Base-by-base conservation (phyloP, 208 protist genomes). In the Crithidia mellificae region DNA sequence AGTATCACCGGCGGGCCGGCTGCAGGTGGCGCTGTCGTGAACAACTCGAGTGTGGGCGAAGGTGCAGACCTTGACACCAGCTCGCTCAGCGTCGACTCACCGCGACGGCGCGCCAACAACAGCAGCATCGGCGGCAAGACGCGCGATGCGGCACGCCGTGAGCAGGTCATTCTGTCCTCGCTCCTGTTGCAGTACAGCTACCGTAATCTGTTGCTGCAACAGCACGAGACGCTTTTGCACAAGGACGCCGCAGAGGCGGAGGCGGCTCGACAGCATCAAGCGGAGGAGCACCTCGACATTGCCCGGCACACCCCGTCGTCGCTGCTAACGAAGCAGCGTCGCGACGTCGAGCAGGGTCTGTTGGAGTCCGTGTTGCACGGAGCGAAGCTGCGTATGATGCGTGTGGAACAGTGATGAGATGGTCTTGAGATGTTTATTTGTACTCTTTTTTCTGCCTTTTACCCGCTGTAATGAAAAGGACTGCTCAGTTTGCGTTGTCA, bases 151-250 rank as follows among this genome's bases (percentile, higher is more conserved):
- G 64, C 56, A n/a, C 58, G 59, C 58, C 66, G 63, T 15, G 65
- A 83, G 32, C 73, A 83, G 25, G 71, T 74, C 20, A 53, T 89
- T 24, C 61, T 93, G 15, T 74, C 74, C 3, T 83, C 84, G 1
- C 71, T 80, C 32, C 20, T 91, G 49, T 62, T 93, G 22, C 71
- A 83, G 51, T 75, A 83, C 52, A 77, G 80, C 41, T 88, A 88
- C 53, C 78, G 80, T 52, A 89, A 88, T 44, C 61, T 91, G 22
- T 56, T 88, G 56, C 65, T 90, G 43, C 85, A 90, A 70, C 87
- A 93, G 62, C 87, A 80, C 49, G 38, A 78, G 20, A 70, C 81
- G 14, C 72, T 93, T 12, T 63, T 83, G 9, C 47, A 69, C 47
- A 74, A 70, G 51, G 62, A 68, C 56, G 55, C 44, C 36, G 41